Base-by-base conservation (phyloP, 768 basidiomycete genomes). In the Galerina marginata region DNA sequence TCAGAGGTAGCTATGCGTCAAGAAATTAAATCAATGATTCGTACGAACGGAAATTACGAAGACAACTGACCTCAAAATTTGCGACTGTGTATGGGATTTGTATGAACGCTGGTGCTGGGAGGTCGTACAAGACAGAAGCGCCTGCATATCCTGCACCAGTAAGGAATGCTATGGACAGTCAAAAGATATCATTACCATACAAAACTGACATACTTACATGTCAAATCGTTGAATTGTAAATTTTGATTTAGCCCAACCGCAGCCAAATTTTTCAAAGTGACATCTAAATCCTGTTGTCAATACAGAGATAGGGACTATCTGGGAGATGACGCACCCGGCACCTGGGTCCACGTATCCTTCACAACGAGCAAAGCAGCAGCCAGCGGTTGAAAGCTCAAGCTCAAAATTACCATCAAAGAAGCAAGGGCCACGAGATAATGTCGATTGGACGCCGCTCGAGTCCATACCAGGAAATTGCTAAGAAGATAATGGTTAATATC, bases 121-220 rank as follows among this genome's bases (percentile, higher is more conserved):
- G 70, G 55, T 77, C 67, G 63, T 84, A 86, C 23, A 83, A 65
- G 9, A 82, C 78, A 1, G 76, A 75, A 6, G 84, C 80, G 9
- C 81, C 79, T 11, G 85, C 82, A 61, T 79, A 86, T 11, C 85
- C 85, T 7, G 85, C 81, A 7, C 84, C 85, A 40, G 81, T 78
- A 42, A 83, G 68, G 70, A 85, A 86, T 3, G 78, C 82, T 85
- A 61, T 7, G 33, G 16, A 59, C 47, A 48, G 10, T 61, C 26
- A 50, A 11, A 15, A 63, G 25, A 33, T 29, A 36, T 47, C 3
- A 14, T 38, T 37, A 50, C n/a, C 40, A 42, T 9, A 29, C 29
- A 37, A 26, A 9, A 54, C 15, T 26, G 54, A 51, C 37, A 54
- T 45, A 65, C 79, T 55, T 53, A 83, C 84, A 71, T 0, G 81